A percentile compares a stretch with the other conserved stretches of the same genome.
These are phyloP conservation scores for Candida ulmi DNA, from an alignment of 805 yeast species.

Conservation along the genomic window DNA sequence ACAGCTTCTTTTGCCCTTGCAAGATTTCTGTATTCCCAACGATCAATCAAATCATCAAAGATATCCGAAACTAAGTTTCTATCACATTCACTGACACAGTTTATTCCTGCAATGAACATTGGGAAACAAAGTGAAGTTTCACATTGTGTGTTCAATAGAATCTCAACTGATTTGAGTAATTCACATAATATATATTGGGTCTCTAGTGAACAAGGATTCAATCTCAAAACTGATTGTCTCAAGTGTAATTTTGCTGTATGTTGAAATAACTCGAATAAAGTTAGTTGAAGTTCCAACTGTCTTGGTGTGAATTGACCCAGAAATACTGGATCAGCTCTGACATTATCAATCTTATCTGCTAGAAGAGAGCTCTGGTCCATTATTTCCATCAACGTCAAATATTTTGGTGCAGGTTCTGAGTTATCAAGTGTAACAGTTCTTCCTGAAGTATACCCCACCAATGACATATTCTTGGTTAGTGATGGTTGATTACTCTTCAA, in stretches of 20 bases:
- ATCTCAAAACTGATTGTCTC: slow-evolving; percentile 54
- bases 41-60: slow-evolving; percentile 47
- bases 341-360: slow-evolving; percentile 42
- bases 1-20: slow-evolving; percentile 34
- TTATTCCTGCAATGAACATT: slow-evolving; percentile 70
- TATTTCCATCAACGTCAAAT: slow-evolving; percentile 23
- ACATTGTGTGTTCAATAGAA: slow-evolving; percentile 57
- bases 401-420: neutral
- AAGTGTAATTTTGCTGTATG: slow-evolving; percentile 65
- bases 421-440: too few species aligned
- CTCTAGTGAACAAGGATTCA: slow-evolving; percentile 58
- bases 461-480: too few species aligned
- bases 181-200: slow-evolving; percentile 54
- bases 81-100: slow-evolving; percentile 46
- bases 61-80: slow-evolving; percentile 43
- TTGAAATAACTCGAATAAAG: slow-evolving; percentile 68
- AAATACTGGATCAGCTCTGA: slow-evolving; percentile 48
- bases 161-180: slow-evolving; percentile 50
- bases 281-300: slow-evolving; percentile 61
- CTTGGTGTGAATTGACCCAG: slow-evolving; percentile 31
- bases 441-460: too few species aligned
- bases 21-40: slow-evolving; percentile 63
- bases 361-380: slow-evolving; percentile 32
- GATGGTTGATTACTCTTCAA: slow-evolving; percentile 18
- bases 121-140: slow-evolving; percentile 76